A percentile compares a stretch with the other conserved stretches of the same genome.
Evolutionary conservation across 768 basidiomycete species (phyloP).

Genomic region (Termitomyces sp.): DNA sequence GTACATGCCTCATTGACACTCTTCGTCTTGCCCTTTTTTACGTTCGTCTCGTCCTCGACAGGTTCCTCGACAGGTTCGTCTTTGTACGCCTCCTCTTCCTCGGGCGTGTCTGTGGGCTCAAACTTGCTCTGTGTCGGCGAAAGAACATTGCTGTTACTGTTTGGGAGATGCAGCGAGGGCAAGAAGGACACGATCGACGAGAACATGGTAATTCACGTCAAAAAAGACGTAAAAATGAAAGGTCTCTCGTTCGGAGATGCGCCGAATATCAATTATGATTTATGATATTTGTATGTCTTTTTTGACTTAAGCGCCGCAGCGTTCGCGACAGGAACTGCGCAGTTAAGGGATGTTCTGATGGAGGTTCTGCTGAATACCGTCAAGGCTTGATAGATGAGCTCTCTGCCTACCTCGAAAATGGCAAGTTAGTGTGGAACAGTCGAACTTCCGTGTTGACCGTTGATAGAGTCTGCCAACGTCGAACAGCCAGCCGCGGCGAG

Average conservation of each 20-base stretch:
- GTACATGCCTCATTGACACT: slow-evolving; percentile 47
- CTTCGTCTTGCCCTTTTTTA: slow-evolving; percentile 43
- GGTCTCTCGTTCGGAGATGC: slow-evolving; percentile 5
- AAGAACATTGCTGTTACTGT: slow-evolving; percentile 8
- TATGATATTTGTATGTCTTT: slow-evolving; percentile 13
- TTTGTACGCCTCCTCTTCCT: slow-evolving; percentile 22
- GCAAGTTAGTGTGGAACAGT: not conserved
- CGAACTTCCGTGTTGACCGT: not conserved
- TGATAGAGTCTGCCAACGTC: not conserved
- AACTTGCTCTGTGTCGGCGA: slow-evolving; percentile 2
- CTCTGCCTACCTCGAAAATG: not conserved
- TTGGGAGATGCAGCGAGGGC: slow-evolving; percentile 19
- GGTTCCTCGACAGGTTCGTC: slow-evolving; percentile 22
- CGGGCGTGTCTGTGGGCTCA: slow-evolving; percentile 15
- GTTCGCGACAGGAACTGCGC: not conserved
- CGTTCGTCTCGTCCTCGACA: slow-evolving; percentile 27
- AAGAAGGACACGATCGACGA: slow-evolving; percentile 22
- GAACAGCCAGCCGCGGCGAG: not conserved
- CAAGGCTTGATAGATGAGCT: not conserved
- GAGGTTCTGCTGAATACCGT: not conserved
- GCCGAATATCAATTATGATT: not conserved
- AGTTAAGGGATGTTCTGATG: not conserved
- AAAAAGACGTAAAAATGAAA: not conserved
- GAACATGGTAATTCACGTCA: slow-evolving; percentile 16
- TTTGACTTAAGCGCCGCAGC: slow-evolving; percentile 3